phyloP scores from a whole-genome alignment of 2,329 filamentous ascomycete species.

The Scorias spongiosa region DNA sequence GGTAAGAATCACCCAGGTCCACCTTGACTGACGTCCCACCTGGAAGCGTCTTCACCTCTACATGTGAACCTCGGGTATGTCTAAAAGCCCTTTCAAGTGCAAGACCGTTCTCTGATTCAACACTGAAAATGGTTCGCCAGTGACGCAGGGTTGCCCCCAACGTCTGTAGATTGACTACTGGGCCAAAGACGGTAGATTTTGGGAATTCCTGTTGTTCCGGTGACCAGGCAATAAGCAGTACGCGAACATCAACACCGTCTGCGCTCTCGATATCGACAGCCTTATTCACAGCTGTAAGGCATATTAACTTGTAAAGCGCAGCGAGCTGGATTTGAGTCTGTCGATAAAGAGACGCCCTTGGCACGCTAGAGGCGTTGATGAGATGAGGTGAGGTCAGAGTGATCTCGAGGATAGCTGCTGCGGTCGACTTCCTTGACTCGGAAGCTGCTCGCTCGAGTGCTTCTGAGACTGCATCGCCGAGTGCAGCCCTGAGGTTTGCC shows the following conservation, averaged over 20 bases:
- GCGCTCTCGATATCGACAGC: constrained; percentile 48
- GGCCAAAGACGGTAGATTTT: constrained; percentile 24
- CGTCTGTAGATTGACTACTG: constrained; percentile 34
- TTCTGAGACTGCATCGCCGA: constrained; percentile 25
- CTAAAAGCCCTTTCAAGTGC: constrained; percentile 36
- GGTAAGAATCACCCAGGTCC: constrained; percentile 2
- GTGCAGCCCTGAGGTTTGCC: constrained; percentile 27
- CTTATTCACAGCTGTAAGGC: constrained; percentile 51
- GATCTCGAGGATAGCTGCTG: constrained; percentile 36
- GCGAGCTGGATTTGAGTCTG: constrained; percentile 61
- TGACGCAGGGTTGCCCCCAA: constrained; percentile 35
- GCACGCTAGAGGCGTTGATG: constrained; percentile 31
- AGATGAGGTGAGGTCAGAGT: constrained; percentile 51
- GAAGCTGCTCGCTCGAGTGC: constrained; percentile 27
- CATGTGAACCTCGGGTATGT: constrained; percentile 15
- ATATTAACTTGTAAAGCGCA: constrained; percentile 62
- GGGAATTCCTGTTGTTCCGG: constrained; percentile 14
- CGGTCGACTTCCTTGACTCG: constrained; percentile 15
- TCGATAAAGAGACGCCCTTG: constrained; percentile 46
- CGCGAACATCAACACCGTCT: constrained; percentile 58
- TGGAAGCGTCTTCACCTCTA: constrained; percentile 20
- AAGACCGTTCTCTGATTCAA: constrained; percentile 50
- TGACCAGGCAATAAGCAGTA: constrained; percentile 56
- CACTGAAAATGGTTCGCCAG: constrained; percentile 52
- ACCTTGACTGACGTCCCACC: constrained; percentile 18